A percentile compares a stretch with the other conserved stretches of the same genome.
These are phyloP conservation scores for Grigorovia transvaalensis DNA, from an alignment of 805 yeast genomes.

Conservation along the genomic window DNA sequence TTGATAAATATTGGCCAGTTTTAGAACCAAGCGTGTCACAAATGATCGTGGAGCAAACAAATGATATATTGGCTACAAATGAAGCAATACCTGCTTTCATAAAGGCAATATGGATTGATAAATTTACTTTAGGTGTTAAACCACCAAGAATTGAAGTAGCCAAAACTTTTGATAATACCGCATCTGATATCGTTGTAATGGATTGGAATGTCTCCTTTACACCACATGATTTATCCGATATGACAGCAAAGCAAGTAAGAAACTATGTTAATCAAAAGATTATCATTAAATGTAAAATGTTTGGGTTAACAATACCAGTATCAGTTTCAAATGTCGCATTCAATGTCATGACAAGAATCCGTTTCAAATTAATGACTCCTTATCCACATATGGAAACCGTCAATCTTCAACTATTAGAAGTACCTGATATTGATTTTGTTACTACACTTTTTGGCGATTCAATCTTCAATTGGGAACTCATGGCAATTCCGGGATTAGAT, in stretches of 20 bases:
- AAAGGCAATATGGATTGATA: constrained; percentile 73
- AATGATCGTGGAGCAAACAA: constrained; percentile 75
- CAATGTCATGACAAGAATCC: constrained; percentile 60
- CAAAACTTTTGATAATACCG: constrained; percentile 83
- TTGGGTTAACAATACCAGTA: constrained; percentile 75
- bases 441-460: constrained; percentile 67
- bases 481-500: constrained; percentile 78
- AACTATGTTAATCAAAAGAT: constrained; percentile 75
- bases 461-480: constrained; percentile 76
- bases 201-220: constrained; percentile 91
- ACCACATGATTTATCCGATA: constrained; percentile 81
- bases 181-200: constrained; percentile 89
- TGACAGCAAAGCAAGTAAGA: constrained; percentile 74
- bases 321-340: constrained; percentile 73
- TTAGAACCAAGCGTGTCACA: constrained; percentile 84
- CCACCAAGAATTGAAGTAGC: constrained; percentile 90
- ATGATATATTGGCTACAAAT: constrained; percentile 68
- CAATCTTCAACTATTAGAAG: constrained; percentile 72
- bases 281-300: constrained; percentile 67
- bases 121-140: constrained; percentile 87
- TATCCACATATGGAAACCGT: constrained; percentile 93
- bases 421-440: constrained; percentile 82
- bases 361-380: constrained; percentile 79
- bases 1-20: constrained; percentile 86
- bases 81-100: constrained; percentile 72